Conservation (phyloP, 768 basidiomycete genomes). For the Mrakia gelida region DNA sequence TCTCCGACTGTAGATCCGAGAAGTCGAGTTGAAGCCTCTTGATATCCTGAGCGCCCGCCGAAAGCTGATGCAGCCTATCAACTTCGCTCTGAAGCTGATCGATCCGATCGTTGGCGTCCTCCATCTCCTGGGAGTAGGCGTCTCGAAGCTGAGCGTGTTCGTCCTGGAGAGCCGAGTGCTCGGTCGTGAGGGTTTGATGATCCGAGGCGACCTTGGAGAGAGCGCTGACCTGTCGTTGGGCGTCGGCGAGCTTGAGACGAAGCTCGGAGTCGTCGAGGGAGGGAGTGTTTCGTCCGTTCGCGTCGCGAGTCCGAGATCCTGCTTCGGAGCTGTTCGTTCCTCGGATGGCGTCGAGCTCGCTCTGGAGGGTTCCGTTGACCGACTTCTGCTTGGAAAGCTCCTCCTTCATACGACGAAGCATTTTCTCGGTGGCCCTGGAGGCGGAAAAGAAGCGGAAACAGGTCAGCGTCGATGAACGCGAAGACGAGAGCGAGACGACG, state of each 20-base stretch:
- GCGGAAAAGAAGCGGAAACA: neutral
- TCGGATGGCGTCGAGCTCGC: conserved; percentile 72
- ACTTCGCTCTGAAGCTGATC: conserved; percentile 78
- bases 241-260: conserved; percentile 67
- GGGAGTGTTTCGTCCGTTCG: conserved; percentile 74
- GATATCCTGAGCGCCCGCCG: conserved; percentile 42
- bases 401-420: conserved; percentile 90
- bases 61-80: conserved; percentile 58
- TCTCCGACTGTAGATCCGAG: conserved; percentile 70
- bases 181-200: conserved; percentile 62
- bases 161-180: conserved; percentile 70
- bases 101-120: conserved; percentile 67
- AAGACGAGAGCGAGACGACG: too few species aligned
- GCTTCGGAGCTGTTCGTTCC: conserved; percentile 57
- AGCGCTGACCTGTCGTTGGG: conserved; percentile 69
- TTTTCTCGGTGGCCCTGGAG: conserved; percentile 76
- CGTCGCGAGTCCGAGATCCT: conserved; percentile 51
- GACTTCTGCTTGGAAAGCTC: conserved; percentile 88
- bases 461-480: neutral
- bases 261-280: conserved; percentile 65
- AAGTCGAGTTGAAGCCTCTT: conserved; percentile 83
- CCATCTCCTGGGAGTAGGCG: conserved; percentile 68
- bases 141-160: conserved; percentile 65
- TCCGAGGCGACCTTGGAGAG: conserved; percentile 72
- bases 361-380: conserved; percentile 70